phyloP scores from a whole-genome alignment of 192 early-diverging fungal genomes.

The Ambispora gerdemannii region DNA sequence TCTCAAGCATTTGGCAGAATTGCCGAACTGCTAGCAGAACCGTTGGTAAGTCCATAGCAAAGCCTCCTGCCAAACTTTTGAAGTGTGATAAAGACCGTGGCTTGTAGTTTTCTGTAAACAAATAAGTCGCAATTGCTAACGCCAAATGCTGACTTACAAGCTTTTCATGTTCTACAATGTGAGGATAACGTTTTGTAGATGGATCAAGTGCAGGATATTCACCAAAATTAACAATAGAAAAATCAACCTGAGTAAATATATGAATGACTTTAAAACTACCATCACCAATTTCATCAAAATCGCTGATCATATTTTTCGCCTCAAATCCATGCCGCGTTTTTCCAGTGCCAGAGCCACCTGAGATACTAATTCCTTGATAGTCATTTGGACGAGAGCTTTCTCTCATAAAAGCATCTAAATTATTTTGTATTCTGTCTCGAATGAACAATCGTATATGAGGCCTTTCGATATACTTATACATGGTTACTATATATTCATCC shows the following conservation, averaged over 20 bases:
- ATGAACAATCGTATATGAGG: slow-evolving; percentile 1
- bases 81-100: slow-evolving; percentile 16
- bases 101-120: no score
- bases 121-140: slow-evolving; percentile 36
- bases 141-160: not conserved
- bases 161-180: not conserved
- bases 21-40: not conserved
- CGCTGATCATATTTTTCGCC: not conserved
- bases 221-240: no score
- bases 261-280: not conserved
- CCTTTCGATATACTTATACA: no score
- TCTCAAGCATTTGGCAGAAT: no score
- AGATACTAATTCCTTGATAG: slow-evolving; percentile 6
- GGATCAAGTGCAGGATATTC: not conserved
- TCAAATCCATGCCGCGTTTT: slow-evolving; percentile 7
- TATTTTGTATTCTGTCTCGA: not conserved
- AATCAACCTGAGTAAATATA: no score
- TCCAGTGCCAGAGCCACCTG: not conserved
- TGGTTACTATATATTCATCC: no score
- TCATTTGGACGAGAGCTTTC: not conserved
- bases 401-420: not conserved
- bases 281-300: not conserved
- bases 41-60: not conserved
- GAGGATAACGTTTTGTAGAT: not conserved
- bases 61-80: not conserved